phyloP scores from a whole-genome alignment of 2,329 filamentous ascomycete species.

The Rhexocercosporidium sp. region DNA sequence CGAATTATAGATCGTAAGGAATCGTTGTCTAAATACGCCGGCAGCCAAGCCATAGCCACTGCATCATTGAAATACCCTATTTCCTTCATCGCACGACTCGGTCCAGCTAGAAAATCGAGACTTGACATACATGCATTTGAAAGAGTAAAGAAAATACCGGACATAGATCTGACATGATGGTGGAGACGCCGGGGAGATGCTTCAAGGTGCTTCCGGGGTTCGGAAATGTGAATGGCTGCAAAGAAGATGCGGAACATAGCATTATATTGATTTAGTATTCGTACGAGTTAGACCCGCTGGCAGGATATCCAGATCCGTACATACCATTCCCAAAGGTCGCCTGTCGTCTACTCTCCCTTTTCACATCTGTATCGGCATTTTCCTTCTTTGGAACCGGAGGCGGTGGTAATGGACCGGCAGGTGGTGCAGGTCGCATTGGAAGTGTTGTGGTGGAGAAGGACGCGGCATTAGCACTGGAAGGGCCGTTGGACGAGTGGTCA shows the following conservation, averaged over 20 bases:
- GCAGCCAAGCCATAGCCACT: constrained; percentile 20
- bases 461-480: constrained; percentile 51
- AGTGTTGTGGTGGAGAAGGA: constrained; percentile 58
- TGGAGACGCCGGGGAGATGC: constrained; percentile 31
- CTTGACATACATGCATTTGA: constrained; percentile 17
- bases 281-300: constrained; percentile 25
- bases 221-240: constrained; percentile 9
- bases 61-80: background rate
- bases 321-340: constrained; percentile 53
- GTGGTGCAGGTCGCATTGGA: constrained; percentile 66
- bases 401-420: constrained; percentile 63
- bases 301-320: constrained; percentile 38
- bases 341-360: constrained; percentile 58
- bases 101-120: background rate
- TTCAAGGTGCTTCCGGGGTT: constrained; percentile 24
- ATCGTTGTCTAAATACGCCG: constrained; percentile 27
- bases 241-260: constrained; percentile 11
- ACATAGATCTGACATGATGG: constrained; percentile 7
- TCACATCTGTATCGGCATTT: constrained; percentile 48
- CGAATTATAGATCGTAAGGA: constrained; percentile 5
- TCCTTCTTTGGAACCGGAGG: constrained; percentile 58
- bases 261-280: constrained; percentile 25
- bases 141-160: constrained; percentile 4
- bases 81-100: constrained; percentile 10
- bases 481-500: constrained; percentile 43